Conservation (phyloP, 805 yeast species). For the Suhomyces emberorum region DNA sequence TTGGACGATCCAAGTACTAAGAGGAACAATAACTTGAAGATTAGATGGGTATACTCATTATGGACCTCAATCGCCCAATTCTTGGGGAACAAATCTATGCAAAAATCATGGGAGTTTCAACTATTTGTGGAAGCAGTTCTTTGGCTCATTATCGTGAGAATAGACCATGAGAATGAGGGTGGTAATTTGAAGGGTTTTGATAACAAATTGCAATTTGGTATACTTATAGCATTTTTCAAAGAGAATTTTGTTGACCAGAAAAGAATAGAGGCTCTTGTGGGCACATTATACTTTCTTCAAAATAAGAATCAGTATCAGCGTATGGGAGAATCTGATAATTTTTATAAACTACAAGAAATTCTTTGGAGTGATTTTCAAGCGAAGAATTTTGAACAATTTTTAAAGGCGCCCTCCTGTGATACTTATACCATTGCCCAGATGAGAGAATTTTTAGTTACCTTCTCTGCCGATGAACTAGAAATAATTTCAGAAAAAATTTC, state of each 20-base stretch:
- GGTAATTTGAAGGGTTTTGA: neutral
- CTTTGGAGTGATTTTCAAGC: neutral
- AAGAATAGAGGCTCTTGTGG: neutral
- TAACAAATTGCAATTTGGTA: neutral
- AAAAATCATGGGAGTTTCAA: neutral
- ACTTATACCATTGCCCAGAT: neutral
- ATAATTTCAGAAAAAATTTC: neutral
- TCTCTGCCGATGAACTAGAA: neutral
- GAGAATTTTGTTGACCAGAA: neutral
- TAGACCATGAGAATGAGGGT: neutral
- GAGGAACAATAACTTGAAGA: constrained; percentile 5
- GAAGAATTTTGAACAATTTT: neutral
- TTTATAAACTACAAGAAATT: constrained; percentile 1
- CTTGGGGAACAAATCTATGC: neutral
- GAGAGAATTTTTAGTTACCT: neutral
- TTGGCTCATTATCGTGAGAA: neutral
- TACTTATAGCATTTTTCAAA: neutral
- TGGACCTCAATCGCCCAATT: neutral
- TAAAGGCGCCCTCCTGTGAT: neutral
- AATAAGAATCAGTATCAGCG: too few relatives aligned
- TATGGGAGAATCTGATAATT: neutral
- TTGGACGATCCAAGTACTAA: neutral
- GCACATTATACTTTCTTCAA: neutral
- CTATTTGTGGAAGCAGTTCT: neutral
- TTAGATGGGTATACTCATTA: constrained; percentile 6